Evolutionary conservation across 495 filamentous ascomycete genomes (phyloP).

Genomic region (Penicillium parvum): DNA sequence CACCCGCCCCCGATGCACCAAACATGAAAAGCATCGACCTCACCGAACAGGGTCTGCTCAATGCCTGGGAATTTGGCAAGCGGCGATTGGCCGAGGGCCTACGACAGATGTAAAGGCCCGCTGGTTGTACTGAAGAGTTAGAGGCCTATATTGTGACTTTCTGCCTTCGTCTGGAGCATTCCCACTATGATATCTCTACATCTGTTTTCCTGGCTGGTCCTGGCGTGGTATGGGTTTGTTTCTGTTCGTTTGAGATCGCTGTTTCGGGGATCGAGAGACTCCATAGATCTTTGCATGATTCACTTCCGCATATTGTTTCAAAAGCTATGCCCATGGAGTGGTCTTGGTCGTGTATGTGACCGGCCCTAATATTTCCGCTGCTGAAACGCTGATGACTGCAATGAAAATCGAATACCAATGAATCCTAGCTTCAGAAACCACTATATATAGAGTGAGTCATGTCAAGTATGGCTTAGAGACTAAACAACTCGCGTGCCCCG

Average conservation of each 20-base stretch:
- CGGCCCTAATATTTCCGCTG: constrained; percentile 12
- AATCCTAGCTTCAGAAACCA: too few relatives aligned
- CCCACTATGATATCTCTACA: constrained; percentile 17
- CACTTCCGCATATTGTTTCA: constrained; percentile 14
- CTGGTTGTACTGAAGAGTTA: constrained; percentile 4
- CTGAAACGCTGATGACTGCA: constrained; percentile 18
- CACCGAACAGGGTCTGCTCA: constrained; percentile 91
- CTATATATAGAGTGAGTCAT: too few relatives aligned
- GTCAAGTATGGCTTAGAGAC: too few relatives aligned
- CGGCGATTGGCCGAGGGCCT: constrained; percentile 85
- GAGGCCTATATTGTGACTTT: constrained; percentile 7
- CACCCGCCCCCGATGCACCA: constrained; percentile 84
- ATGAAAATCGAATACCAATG: constrained; percentile 14
- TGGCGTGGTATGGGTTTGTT: constrained; percentile 36
- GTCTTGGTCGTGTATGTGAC: constrained; percentile 3
- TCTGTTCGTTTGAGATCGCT: constrained; percentile 13
- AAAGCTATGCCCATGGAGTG: constrained; percentile 8
- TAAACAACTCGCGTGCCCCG: too few relatives aligned
- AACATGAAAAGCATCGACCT: constrained; percentile 91
- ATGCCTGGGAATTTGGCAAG: constrained; percentile 93
- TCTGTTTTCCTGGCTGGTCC: constrained; percentile 40
- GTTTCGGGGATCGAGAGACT: constrained; percentile 14
- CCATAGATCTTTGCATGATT: constrained; percentile 27
- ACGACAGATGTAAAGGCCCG: constrained; percentile 57
- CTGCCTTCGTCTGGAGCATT: constrained; percentile 23